Evolutionary conservation across 75 land plant species (phyloP), one percentile per base, ranked within the genome.

Genomic region (Cryptomeria japonica): DNA sequence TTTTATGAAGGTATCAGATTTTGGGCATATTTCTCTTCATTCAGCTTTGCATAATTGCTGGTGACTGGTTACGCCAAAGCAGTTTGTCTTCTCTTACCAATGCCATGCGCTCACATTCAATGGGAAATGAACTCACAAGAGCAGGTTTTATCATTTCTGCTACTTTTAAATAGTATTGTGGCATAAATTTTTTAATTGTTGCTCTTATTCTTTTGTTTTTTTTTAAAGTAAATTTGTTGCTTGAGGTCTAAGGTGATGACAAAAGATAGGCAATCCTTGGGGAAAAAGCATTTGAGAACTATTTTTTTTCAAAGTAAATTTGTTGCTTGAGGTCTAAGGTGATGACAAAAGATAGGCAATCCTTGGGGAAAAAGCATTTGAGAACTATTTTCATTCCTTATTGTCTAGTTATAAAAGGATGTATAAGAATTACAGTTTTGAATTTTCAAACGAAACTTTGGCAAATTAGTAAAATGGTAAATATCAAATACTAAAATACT

Each of bases 21-120:
- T 89, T 98, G 84, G 99, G 99, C 41, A 91, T 98, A 44, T 97
- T 98, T 87, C 94, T 98, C 75, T 89, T 98, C n/a, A 93, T 98
- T 85, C 99, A 98, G 90, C 94, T 98, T 3, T 93, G 95, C 87
- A 94, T 98, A 79, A 88, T 98, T 94, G 95, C 93, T 87, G 95
- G 88, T 86, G 99, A 98, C 88, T 93, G 99, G 90, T 82, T 98
- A 16, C 91, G 96, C 15, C 93, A 99, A 19, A 95, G 93, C 86
- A 94, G 93, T 88, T 88, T 98, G 51, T 96, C 99, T 80, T 93
- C 96, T 53, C 78, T 98, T 77, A 88, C 97, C 87, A 93, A 87
- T 90, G 93, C 95, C 77, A 88, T 95, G 89, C 93, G 95, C 44
- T 92, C 87, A 28, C 91, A 90, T 16, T 56, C 94, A 76, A 49